Evolutionary conservation across 2,329 filamentous ascomycete genomes (phyloP), one percentile per base, ranked within the genome.

Genomic region (Beauveria caledonica): DNA sequence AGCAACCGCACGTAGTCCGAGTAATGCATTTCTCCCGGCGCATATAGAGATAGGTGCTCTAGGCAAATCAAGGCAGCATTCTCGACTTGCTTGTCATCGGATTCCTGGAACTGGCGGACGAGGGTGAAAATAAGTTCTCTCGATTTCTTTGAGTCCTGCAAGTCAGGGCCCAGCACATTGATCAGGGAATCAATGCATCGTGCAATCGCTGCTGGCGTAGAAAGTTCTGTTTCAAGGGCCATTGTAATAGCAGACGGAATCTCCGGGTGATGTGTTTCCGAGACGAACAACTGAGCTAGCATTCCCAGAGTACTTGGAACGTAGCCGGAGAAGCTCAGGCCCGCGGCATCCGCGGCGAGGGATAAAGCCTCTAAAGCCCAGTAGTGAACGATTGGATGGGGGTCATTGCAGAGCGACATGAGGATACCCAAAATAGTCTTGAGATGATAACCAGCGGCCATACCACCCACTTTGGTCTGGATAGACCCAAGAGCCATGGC

Each of bases 361-460:
- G 90, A 87, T 33, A 99, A 74, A 10, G 91, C 93, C 70, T 97
- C 92, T 49, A 99, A 78, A 3, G 95, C 93, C 92, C 92, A 97
- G 70, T 93, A 96, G 73, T 99, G 94, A 9, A 99, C 94, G 0
- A 90, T 87, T 0, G 94, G 92, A 71, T 99, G 94, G 21, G 93
- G 90, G 69, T 99, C 94, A 66, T 92, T 96, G 72, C 92, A 93
- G 10, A 99, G 81, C 8, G 94, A 97, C 89, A 97, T 96, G n/a
- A 99, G 78, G 44, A 99, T 95, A 19, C 93, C 89, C n/a, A 97
- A 83, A 54, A 99, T 97, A 1, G 92, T 97, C 77, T 97, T 97
- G 55, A 99, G 80, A 71, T 99, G 94, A 67, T 94, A 92, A 3
- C 92, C 92, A 59, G 94, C 94, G 58, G 94, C 94, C 92, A 99